Evolutionary conservation across 257 asterid genomes (phyloP).

Genomic region (Anisodus tanguticus): DNA sequence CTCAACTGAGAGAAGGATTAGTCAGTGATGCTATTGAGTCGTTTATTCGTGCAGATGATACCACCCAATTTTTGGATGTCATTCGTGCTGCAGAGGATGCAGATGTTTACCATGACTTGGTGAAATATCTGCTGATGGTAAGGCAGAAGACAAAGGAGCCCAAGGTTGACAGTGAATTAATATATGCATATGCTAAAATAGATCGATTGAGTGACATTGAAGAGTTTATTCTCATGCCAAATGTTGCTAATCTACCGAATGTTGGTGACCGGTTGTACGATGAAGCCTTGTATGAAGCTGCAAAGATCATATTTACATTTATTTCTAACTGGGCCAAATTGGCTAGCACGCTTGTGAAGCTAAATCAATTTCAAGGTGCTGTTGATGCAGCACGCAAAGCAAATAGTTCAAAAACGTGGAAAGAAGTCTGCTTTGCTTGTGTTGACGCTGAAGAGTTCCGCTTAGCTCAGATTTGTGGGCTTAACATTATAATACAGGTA

Average conservation of each 20-base stretch:
- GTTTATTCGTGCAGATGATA: conserved; percentile 96
- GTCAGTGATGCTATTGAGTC: conserved; percentile 98
- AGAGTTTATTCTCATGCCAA: conserved; percentile 62
- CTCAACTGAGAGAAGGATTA: conserved; percentile 94
- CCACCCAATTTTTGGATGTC: conserved; percentile 91
- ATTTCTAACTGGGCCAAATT: conserved; percentile 97
- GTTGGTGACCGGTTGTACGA: conserved; percentile 47
- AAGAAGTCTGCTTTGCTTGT: conserved; percentile 98
- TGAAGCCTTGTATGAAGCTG: conserved; percentile 60
- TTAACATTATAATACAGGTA: conserved; percentile 57
- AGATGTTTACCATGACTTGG: conserved; percentile 93
- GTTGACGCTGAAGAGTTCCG: conserved; percentile 86
- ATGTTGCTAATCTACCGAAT: conserved; percentile 46
- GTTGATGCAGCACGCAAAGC: conserved; percentile 99
- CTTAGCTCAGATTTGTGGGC: conserved; percentile 49
- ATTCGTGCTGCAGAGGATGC: conserved; percentile 87
- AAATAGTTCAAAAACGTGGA: conserved; percentile 97
- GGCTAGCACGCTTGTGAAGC: conserved; percentile 84
- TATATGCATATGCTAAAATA: conserved; percentile 97
- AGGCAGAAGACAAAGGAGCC: conserved; percentile 98
- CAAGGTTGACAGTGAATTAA: conserved; percentile 96
- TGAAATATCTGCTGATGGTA: conserved; percentile 94
- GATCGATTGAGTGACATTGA: conserved; percentile 94
- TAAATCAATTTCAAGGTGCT: conserved; percentile 97
- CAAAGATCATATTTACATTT: conserved; percentile 91